A percentile compares a stretch with the other conserved stretches of the same genome.
These are phyloP conservation scores for Fragilaria crotonensis DNA, from an alignment of 108 stramenopile species.

Conservation along the genomic window DNA sequence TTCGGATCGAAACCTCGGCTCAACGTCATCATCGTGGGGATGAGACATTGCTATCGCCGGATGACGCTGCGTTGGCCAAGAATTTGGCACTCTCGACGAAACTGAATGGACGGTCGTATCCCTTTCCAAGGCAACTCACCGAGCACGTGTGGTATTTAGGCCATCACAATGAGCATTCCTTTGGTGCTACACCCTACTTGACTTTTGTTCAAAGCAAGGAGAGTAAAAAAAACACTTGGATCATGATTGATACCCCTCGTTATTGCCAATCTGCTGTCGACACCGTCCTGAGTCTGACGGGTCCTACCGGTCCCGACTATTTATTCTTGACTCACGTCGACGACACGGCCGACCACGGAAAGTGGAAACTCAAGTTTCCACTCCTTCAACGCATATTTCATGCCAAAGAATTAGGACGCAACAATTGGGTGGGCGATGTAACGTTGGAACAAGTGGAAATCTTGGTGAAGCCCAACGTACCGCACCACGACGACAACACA, in stretches of 20 bases:
- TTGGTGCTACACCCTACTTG: conserved; percentile 64
- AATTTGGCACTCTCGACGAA: conserved; percentile 27
- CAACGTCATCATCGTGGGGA: conserved; percentile 15
- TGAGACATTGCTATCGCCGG: conserved; percentile 8
- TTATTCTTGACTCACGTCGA: conserved; percentile 63
- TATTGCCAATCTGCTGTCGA: conserved; percentile 26
- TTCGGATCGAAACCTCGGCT: conserved; percentile 41
- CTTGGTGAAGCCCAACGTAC: conserved; percentile 14
- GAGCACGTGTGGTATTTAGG: conserved; percentile 41
- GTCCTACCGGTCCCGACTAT: conserved; percentile 38
- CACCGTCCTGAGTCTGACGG: conserved; percentile 33
- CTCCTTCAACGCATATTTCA: conserved; percentile 59
- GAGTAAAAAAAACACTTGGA: conserved; percentile 14
- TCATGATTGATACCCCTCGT: conserved; percentile 60
- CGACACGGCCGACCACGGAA: conserved; percentile 64
- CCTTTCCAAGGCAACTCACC: conserved; percentile 41
- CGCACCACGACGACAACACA: not conserved
- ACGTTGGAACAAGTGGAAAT: conserved; percentile 57
- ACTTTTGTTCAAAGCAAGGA: conserved; percentile 14
- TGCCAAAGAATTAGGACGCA: conserved; percentile 44
- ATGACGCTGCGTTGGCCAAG: conserved; percentile 19
- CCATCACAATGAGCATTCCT: conserved; percentile 52
- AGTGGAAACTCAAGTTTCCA: conserved; percentile 48
- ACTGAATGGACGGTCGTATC: conserved; percentile 16
- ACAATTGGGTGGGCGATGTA: conserved; percentile 63